These are phyloP conservation scores for Tricholoma terreum DNA, from an alignment of 768 basidiomycete genomes.

Conservation along the genomic window DNA sequence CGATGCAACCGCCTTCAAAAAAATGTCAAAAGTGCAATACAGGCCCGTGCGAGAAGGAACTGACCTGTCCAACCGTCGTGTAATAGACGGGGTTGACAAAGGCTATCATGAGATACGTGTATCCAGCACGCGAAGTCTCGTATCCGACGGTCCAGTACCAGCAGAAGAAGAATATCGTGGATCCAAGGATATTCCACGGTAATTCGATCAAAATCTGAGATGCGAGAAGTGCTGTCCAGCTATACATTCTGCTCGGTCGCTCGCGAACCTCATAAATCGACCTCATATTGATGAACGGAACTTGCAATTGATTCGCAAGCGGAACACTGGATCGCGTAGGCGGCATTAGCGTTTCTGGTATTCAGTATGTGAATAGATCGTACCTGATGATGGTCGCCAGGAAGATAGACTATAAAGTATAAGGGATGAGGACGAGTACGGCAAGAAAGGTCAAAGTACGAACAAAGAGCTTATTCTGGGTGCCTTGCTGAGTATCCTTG, in stretches of 20 bases:
- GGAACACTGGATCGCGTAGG: slow-evolving; percentile 22
- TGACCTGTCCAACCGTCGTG: slow-evolving; percentile 52
- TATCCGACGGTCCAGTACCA: slow-evolving; percentile 78
- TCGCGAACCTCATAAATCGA: slow-evolving; percentile 67
- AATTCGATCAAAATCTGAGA: slow-evolving; percentile 56
- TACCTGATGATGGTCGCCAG: slow-evolving; percentile 49
- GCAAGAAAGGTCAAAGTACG: slow-evolving; percentile 21
- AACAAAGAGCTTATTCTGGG: slow-evolving; percentile 66
- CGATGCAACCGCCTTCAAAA: slow-evolving; percentile 44
- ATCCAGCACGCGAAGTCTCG: slow-evolving; percentile 49
- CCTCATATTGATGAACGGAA: slow-evolving; percentile 58
- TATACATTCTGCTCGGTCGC: slow-evolving; percentile 60
- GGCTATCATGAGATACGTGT: slow-evolving; percentile 54
- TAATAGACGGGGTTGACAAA: slow-evolving; percentile 63
- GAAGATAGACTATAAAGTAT: slow-evolving; percentile 42
- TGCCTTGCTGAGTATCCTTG: slow-evolving; percentile 51
- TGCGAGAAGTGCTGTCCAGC: slow-evolving; percentile 58
- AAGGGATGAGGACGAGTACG: slow-evolving; percentile 8
- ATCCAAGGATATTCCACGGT: slow-evolving; percentile 64
- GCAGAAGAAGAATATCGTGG: slow-evolving; percentile 60
- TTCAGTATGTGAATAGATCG: neutral
- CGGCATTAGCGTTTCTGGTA: neutral
- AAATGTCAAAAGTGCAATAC: neutral
- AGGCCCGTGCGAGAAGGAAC: too few species aligned
- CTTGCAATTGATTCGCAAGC: slow-evolving; percentile 61